Conservation (phyloP, 176 grass and related monocot genomes). For the Avena eriantha region DNA sequence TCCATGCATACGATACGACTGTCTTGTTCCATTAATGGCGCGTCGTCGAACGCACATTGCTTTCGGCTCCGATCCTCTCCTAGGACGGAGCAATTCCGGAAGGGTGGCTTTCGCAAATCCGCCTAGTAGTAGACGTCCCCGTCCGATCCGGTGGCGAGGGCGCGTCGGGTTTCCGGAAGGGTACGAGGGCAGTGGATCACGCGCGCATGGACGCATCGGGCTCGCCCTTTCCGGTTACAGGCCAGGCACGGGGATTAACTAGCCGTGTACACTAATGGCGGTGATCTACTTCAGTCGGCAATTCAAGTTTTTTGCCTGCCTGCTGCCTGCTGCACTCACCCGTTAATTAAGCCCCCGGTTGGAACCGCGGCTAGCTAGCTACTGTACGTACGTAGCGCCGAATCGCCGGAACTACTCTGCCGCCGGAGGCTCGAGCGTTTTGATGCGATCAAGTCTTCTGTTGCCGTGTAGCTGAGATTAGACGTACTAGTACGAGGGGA, state of each 20-base stretch:
- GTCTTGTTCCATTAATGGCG: slow-evolving; percentile 18
- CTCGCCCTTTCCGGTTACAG: slow-evolving; percentile 31
- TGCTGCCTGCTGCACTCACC: too few relatives aligned
- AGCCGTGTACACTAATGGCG: not conserved
- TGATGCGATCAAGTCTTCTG: too few relatives aligned
- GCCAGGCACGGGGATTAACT: slow-evolving; percentile 8
- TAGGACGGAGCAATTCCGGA: slow-evolving; percentile 42
- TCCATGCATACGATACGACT: not conserved
- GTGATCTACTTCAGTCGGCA: slow-evolving; percentile 42
- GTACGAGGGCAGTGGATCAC: not conserved
- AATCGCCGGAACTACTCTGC: too few relatives aligned
- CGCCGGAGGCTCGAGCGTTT: too few relatives aligned
- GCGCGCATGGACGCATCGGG: slow-evolving; percentile 7
- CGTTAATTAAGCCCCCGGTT: too few relatives aligned
- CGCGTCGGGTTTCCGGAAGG: slow-evolving; percentile 37
- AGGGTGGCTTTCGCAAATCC: not conserved
- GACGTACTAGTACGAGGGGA: too few relatives aligned
- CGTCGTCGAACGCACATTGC: slow-evolving; percentile 12
- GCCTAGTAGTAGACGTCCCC: not conserved
- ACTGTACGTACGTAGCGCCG: too few relatives aligned
- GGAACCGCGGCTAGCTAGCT: too few relatives aligned
- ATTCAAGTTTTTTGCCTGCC: slow-evolving; percentile 34
- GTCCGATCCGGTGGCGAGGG: slow-evolving; percentile 35
- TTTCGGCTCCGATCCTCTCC: slow-evolving; percentile 28
- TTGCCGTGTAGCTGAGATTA: too few relatives aligned